Evolutionary conservation across 176 grass and related monocot genomes (phyloP), one percentile per base, ranked within the genome.

Genomic region (Poa annua): DNA sequence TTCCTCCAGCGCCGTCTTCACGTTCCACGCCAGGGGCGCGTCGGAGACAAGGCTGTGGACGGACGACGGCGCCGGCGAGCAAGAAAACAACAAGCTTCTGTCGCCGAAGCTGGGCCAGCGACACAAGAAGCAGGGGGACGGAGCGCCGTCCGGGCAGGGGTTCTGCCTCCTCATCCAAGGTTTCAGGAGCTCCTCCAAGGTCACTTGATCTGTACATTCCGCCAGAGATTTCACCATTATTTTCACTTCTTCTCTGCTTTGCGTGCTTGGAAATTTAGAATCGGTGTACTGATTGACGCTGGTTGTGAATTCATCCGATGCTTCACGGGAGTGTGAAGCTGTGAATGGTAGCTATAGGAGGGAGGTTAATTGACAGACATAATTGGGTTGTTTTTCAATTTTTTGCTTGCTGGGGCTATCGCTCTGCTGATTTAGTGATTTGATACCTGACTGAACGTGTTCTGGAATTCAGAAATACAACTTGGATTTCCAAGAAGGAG

Each of bases 161-260:
- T 89, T 94, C 92, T 91, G 83, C 80, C 84, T 94, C 55, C 71
- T 94, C 13, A 86, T 94, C 67, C 86, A 91, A 75, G 88, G 86
- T 13, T 91, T 84, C 88, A 91, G 62, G 71, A 73, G 66, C 82
- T 79, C 76, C 48, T 86, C 88, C 84, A 90, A 90, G 84, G 83
- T 55, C 75, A 35, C 67, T 50, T 90, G 60, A 90, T 77, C 66
- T 83, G 84, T 83, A 86, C 67, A 86, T 83, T 75, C 66, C 74
- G 39, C 63, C 34, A 73, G 20, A 79, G 26, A 86, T 57, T 86
- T 61, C 50, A 4, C 66, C 79, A 24, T 86, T 67, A 38, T 77
- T 56, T 76, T 35, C 15, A 0, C 15, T 33, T n/a, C 49, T 69
- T 83, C 35, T 34, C 75, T 82, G 69, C n/a, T 82, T 83, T 75